These are phyloP conservation scores for Nakaseomyces kungkrabaensis DNA, from an alignment of 1,139 yeast genomes.

Conservation along the genomic window DNA sequence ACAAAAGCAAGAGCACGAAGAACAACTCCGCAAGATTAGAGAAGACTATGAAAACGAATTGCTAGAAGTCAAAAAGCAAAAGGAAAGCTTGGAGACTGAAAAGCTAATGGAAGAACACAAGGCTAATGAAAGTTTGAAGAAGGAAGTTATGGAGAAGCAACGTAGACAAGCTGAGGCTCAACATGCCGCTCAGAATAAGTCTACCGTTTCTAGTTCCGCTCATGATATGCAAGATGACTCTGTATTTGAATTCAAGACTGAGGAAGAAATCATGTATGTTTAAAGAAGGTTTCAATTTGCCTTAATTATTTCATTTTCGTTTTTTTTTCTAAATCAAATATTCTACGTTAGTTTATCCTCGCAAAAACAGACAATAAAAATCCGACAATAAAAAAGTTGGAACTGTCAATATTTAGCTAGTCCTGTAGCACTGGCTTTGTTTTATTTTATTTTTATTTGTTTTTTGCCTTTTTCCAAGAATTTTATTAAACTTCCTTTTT, in stretches of 20 bases:
- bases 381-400: too few species aligned
- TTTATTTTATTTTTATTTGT: background rate
- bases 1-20: constrained; percentile 16
- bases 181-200: constrained; percentile 8
- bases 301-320: background rate
- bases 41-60: constrained; percentile 14
- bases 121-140: constrained; percentile 9
- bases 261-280: constrained; percentile 19
- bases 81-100: constrained; percentile 8
- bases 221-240: constrained; percentile 12
- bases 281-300: background rate
- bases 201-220: background rate
- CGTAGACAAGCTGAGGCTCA: constrained; percentile 12
- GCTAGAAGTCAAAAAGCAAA: constrained; percentile 8
- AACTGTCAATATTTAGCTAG: too few species aligned
- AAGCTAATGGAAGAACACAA: constrained; percentile 9
- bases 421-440: background rate
- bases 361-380: background rate
- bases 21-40: constrained; percentile 16
- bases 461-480: background rate
- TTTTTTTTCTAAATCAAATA: background rate
- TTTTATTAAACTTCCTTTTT: background rate
- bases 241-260: constrained; percentile 22
- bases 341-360: background rate
- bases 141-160: constrained; percentile 7